phyloP scores from a whole-genome alignment of 345 rosid species.

The Passiflora organensis region DNA sequence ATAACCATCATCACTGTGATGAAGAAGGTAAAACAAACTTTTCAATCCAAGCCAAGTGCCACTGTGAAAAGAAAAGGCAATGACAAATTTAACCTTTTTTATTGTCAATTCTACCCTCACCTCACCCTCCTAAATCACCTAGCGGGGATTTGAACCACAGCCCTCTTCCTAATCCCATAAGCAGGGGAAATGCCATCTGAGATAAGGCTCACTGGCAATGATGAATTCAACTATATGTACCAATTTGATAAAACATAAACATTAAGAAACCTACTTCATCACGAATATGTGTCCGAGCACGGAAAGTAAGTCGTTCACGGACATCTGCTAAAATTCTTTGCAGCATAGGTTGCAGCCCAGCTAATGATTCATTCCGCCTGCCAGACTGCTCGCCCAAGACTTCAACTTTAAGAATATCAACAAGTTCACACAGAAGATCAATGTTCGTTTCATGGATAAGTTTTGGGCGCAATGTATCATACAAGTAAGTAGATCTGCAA shows the following conservation, averaged over 20 bases:
- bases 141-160: no score
- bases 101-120: no score
- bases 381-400: constrained; percentile 80
- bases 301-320: constrained; percentile 88
- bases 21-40: background rate
- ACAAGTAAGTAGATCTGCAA: constrained; percentile 79
- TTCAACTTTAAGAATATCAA: constrained; percentile 91
- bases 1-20: background rate
- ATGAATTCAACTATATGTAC: no score
- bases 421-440: constrained; percentile 92
- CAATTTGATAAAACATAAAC: background rate
- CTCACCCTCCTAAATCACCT: no score
- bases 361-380: constrained; percentile 70
- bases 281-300: constrained; percentile 91
- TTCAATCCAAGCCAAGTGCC: background rate
- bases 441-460: constrained; percentile 84
- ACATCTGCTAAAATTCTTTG: constrained; percentile 91
- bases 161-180: no score
- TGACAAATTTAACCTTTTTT: no score
- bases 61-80: background rate
- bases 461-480: constrained; percentile 90
- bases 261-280: constrained; percentile 59
- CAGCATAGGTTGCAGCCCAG: constrained; percentile 81
- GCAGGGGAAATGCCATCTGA: no score
- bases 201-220: no score